phyloP scores from a whole-genome alignment of 2,329 filamentous ascomycete genomes.

The Cladorrhinum sp. region DNA sequence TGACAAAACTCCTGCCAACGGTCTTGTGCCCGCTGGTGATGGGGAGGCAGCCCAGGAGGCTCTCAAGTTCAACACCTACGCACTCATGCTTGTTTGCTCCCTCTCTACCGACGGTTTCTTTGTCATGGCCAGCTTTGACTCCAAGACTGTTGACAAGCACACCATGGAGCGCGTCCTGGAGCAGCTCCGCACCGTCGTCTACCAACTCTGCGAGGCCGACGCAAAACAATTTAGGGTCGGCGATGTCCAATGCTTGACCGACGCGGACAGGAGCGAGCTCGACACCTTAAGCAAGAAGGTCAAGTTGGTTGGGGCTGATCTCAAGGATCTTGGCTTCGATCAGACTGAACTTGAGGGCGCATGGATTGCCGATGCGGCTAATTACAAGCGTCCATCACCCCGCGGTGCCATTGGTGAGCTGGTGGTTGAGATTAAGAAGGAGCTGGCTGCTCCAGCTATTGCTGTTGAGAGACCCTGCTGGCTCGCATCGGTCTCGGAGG shows the following conservation, averaged over 20 bases:
- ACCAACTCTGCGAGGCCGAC: conserved; percentile 34
- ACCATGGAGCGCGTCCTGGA: conserved; percentile 43
- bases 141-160: conserved; percentile 27
- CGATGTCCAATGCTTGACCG: conserved; percentile 35
- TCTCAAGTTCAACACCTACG: conserved; percentile 57
- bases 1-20: conserved; percentile 43
- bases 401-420: conserved; percentile 44
- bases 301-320: conserved; percentile 20
- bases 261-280: conserved; percentile 36
- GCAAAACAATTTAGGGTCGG: conserved; percentile 31
- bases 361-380: conserved; percentile 41
- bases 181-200: conserved; percentile 3
- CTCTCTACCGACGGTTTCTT: conserved; percentile 54
- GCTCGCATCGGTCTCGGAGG: conserved; percentile 14
- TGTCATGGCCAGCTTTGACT: conserved; percentile 64
- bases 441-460: conserved; percentile 28
- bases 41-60: conserved; percentile 58
- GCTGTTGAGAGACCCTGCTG: conserved; percentile 24
- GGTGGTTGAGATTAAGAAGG: conserved; percentile 35
- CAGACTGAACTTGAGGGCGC: conserved; percentile 27
- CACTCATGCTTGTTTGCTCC: conserved; percentile 64
- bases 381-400: conserved; percentile 37
- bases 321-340: conserved; percentile 26
- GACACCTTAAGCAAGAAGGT: conserved; percentile 30
- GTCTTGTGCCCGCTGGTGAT: conserved; percentile 54